Base-by-base conservation (phyloP, 2,329 filamentous ascomycete genomes). In the Stachybotrys chlorohalonatus region DNA sequence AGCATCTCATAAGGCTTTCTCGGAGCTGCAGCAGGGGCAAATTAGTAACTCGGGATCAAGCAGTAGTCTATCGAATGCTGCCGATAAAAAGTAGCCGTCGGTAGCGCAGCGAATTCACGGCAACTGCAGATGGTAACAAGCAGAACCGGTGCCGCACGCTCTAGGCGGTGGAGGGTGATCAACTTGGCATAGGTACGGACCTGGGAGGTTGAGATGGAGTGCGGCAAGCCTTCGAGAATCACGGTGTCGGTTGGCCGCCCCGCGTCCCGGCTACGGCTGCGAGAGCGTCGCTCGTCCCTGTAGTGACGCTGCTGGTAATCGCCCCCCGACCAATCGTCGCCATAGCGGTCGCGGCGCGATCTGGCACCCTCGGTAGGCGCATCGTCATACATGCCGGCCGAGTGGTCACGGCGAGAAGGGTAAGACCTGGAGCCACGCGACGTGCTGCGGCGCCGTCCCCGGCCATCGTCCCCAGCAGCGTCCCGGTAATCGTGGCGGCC, bases 201-300 rank as follows among this genome's bases (percentile, higher is more conserved):
- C 69, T 81, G 76, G 64, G 73, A 71, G 65, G 77, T 70, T 56
- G 75, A 75, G 56, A 80, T 69, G 54, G 74, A 73, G 55, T 69
- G 64, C 36, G 78, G 76, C 54, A 83, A 61, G 53, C 79, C 78
- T 62, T 83, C 80, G 48, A 83, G 68, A 53, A 83, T 80, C 52
- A 83, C 70, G 39, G 76, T 80, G 57, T 78, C 73, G 58, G 71
- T 78, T 36, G 77, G 76, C 55, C 61, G 63, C 51, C 73, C 73
- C 31, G 72, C 70, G 50, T 73, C 70, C 51, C 66, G 67, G 39
- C 59, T 65, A 39, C 65, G 71, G 55, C 68, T 73, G 31, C 60
- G 63, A 31, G 70, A 73, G 9, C 64, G 64, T 55, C 58, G 55
- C 7, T 51, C 31, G 47, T 57, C 55, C 17, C 60, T 60, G n/a